Conservation (phyloP, 495 filamentous ascomycete species). For the Annulohypoxylon moriforme region DNA sequence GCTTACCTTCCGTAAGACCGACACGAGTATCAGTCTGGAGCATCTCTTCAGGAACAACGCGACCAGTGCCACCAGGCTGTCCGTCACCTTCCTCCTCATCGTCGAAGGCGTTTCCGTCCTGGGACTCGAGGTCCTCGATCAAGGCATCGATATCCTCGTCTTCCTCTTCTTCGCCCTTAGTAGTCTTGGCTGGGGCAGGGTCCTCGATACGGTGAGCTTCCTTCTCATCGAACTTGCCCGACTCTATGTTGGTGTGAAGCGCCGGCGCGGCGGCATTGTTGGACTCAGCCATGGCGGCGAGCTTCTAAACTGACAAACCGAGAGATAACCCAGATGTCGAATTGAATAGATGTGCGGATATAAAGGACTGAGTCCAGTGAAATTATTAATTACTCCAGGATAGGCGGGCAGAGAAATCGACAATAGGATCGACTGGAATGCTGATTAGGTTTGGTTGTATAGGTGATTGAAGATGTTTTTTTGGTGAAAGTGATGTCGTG, state of each 20-base stretch:
- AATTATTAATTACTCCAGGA: constrained; percentile 39
- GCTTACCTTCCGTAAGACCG: constrained; percentile 71
- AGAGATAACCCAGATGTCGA: constrained; percentile 36
- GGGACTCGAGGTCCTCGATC: constrained; percentile 83
- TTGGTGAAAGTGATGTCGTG: constrained; percentile 43
- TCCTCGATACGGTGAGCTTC: constrained; percentile 45
- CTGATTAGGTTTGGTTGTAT: constrained; percentile 37
- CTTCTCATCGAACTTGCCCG: constrained; percentile 68
- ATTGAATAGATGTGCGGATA: constrained; percentile 18
- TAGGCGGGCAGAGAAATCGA: constrained; percentile 46
- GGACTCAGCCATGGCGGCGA: constrained; percentile 62
- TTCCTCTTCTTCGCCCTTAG: constrained; percentile 64
- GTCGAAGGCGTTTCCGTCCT: constrained; percentile 72
- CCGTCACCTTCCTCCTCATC: constrained; percentile 65
- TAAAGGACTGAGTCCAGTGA: constrained; percentile 30
- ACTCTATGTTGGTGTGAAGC: constrained; percentile 66
- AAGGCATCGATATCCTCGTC: constrained; percentile 82
- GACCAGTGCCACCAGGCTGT: constrained; percentile 62
- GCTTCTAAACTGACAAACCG: constrained; percentile 33
- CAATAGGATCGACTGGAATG: constrained; percentile 42
- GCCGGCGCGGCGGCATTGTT: constrained; percentile 58
- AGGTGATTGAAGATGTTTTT: constrained; percentile 40
- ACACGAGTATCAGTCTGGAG: constrained; percentile 74
- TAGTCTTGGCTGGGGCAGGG: constrained; percentile 43
- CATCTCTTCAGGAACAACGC: constrained; percentile 71